Evolutionary conservation across 139 green algal genomes (phyloP).

Genomic region (Chlorella sp.): DNA sequence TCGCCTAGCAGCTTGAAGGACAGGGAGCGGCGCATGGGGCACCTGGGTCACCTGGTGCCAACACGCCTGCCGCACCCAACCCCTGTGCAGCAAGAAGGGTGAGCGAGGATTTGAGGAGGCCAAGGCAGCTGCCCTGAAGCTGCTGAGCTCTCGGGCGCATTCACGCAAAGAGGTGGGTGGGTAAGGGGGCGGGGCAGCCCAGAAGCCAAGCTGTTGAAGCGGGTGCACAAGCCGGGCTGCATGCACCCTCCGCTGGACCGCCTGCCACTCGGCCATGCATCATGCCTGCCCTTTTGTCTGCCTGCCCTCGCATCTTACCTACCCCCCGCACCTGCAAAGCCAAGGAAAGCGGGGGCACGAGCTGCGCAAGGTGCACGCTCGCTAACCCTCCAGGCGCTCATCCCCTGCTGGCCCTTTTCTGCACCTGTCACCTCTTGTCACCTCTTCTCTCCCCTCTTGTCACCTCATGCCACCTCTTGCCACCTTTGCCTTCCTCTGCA

Average conservation of each 20-base stretch:
- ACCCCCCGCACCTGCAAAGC: too few species aligned
- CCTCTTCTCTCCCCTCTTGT: not conserved
- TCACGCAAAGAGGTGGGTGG: conserved; percentile 28
- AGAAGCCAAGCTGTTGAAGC: not conserved
- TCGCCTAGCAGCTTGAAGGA: not conserved
- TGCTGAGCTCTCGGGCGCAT: conserved; percentile 38
- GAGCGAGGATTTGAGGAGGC: conserved; percentile 23
- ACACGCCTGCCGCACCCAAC: not conserved
- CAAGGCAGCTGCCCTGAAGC: conserved; percentile 53
- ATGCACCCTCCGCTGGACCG: not conserved
- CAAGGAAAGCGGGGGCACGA: too few species aligned
- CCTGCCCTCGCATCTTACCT: not conserved
- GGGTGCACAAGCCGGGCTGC: not conserved
- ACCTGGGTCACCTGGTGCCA: not conserved
- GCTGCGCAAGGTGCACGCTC: too few species aligned
- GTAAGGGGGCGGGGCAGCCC: not conserved
- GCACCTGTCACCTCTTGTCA: too few species aligned
- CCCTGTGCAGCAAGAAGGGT: not conserved
- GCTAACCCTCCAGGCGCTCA: too few species aligned
- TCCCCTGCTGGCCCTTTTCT: too few species aligned
- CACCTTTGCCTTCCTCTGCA: conserved; percentile 8
- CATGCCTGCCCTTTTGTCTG: not conserved
- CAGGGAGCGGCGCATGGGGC: not conserved
- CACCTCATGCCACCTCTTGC: too few species aligned
- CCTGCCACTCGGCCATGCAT: not conserved